Evolutionary conservation across 495 filamentous ascomycete species (phyloP).

Genomic region (Daldinia concentrica): DNA sequence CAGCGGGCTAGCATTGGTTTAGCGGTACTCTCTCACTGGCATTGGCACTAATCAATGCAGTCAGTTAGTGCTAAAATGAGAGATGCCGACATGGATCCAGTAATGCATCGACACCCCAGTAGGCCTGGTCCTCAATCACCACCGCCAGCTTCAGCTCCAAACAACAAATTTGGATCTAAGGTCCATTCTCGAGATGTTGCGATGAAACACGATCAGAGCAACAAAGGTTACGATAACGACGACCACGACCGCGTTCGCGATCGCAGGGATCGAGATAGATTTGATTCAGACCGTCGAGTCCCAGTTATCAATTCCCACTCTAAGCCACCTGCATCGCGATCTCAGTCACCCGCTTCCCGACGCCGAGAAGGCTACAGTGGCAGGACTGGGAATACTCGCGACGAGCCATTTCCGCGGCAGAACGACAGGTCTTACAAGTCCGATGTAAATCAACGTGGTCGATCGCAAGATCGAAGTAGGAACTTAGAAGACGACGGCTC

Average conservation of each 20-base stretch:
- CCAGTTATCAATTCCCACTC: constrained; percentile 34
- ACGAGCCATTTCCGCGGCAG: constrained; percentile 31
- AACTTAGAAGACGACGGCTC: constrained; percentile 20
- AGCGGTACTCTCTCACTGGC: constrained; percentile 29
- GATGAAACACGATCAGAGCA: constrained; percentile 45
- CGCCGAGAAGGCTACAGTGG: constrained; percentile 25
- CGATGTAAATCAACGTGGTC: constrained; percentile 42
- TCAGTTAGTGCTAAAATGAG: constrained; percentile 40
- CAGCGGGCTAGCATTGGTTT: constrained; percentile 20
- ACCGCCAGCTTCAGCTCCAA: constrained; percentile 25
- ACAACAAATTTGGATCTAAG: constrained; percentile 36
- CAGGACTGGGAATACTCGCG: constrained; percentile 32
- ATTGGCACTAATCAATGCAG: constrained; percentile 27
- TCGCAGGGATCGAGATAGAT: constrained; percentile 44
- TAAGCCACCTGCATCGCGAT: constrained; percentile 34
- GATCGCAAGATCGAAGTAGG: constrained; percentile 37
- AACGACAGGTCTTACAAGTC: constrained; percentile 29
- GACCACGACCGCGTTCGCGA: constrained; percentile 43
- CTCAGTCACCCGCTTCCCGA: constrained; percentile 41
- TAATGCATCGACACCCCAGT: constrained; percentile 37
- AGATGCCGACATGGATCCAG: constrained; percentile 43
- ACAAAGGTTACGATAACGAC: constrained; percentile 36
- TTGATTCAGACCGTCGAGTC: constrained; percentile 38
- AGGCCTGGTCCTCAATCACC: constrained; percentile 37
- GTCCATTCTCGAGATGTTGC: constrained; percentile 39